Base-by-base conservation (phyloP, 176 grass and related monocot genomes). In the Oryza longistaminata region DNA sequence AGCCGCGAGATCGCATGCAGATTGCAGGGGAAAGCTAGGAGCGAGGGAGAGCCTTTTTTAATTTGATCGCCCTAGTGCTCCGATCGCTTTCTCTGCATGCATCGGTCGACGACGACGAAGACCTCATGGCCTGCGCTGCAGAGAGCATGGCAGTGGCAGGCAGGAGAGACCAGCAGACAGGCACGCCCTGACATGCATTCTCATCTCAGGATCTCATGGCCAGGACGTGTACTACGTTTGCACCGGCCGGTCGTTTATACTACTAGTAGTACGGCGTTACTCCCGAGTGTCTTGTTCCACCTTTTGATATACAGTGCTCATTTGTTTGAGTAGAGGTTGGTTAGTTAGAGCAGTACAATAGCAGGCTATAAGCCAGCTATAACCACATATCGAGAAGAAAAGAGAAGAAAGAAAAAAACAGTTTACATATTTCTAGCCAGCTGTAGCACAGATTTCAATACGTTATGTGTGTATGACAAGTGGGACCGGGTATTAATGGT, bases 51-150 rank as follows among this genome's bases (percentile, higher is more conserved):
- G 27, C 27, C 29, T 31, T 31, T 31, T 31, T 31, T 31, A 2
- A 31, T 31, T 31, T 31, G 29, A 31, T 31, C 29, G 29, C 29
- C 29, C 29, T 31, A 31, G 29, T 31, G 29, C 29, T 31, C 29
- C 29, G 55, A 67, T 81, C 62, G 61, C 85, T 87, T 87, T 87
- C 77, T 58, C 74, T 86, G 84, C 84, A 80, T 70, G 82, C 44
- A 7, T 24, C 58, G 58, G 58, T 24, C 58, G 58, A 62, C n/a
- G 58, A 11, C 64, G 43, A 68, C 29, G 5, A 60, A 17, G 17
- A 52, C 39, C 31, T 58, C 43, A 21, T 8, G 15, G 33, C 48
- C 19, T 81, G 33, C 46, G 40, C 39, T 40, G 39, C 39, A 40
- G 19, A 52, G 53, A 22, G 21, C 55, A 61, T 61, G n/a, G 74